Percentiles rank a stretch among this genome's conserved stretches.
Conservation (phyloP, 202 grass and related monocot species). For the Setaria viridis region DNA sequence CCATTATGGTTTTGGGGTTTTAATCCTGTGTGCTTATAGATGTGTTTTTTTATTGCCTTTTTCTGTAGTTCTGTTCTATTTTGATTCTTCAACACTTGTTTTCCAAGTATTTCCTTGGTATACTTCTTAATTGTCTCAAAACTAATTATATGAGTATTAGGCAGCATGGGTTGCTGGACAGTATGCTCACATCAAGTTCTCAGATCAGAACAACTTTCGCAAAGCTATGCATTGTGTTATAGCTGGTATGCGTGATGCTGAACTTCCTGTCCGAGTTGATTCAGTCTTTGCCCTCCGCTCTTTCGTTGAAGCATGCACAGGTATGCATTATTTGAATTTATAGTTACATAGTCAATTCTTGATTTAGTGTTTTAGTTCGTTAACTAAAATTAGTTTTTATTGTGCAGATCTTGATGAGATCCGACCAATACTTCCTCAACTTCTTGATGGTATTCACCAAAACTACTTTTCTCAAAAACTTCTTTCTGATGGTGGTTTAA, state of each 20-base stretch:
- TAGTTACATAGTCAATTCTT: constrained; percentile 30
- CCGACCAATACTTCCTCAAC: constrained; percentile 86
- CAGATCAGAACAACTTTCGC: constrained; percentile 73
- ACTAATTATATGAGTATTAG: constrained; percentile 52
- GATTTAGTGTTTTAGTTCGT: not conserved
- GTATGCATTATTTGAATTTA: constrained; percentile 45
- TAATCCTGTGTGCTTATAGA: constrained; percentile 16
- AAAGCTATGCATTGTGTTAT: constrained; percentile 88
- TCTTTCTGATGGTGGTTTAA: constrained; percentile 28
- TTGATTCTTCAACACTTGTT: constrained; percentile 18
- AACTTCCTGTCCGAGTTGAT: constrained; percentile 94
- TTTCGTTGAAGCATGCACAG: constrained; percentile 96
- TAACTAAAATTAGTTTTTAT: constrained; percentile 26
- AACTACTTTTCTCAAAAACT: constrained; percentile 8
- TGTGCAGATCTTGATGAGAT: constrained; percentile 88
- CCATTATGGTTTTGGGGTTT: not conserved
- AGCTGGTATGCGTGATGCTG: constrained; percentile 77
- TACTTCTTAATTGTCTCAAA: constrained; percentile 8
- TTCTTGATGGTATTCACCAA: constrained; percentile 81
- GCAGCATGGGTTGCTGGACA: constrained; percentile 97
- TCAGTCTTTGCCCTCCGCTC: constrained; percentile 98
- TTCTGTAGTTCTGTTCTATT: constrained; percentile 2
- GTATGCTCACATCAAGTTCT: constrained; percentile 90
- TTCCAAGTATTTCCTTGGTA: constrained; percentile 3
- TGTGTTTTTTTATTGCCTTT: not conserved